A percentile compares a stretch with the other conserved stretches of the same genome.
Conservation (phyloP, 805 yeast genomes). For the Zygotorulaspora florentina region DNA sequence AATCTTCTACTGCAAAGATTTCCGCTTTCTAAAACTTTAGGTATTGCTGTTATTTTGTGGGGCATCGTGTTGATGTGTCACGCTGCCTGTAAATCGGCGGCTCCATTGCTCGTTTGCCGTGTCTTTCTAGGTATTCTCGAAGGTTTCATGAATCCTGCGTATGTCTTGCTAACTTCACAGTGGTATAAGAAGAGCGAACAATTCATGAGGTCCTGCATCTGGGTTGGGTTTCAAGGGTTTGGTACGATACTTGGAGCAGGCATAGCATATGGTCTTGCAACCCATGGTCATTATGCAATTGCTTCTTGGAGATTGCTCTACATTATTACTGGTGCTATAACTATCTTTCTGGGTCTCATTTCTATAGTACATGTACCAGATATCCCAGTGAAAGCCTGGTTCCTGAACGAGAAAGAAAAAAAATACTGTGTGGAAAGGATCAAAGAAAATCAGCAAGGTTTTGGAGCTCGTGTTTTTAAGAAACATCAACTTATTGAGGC, state of each 20-base stretch:
- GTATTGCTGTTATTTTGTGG: constrained; percentile 35
- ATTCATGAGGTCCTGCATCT: constrained; percentile 37
- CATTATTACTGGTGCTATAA: constrained; percentile 49
- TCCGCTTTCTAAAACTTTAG: constrained; percentile 39
- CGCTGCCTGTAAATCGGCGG: constrained; percentile 28
- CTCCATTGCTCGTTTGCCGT: constrained; percentile 22
- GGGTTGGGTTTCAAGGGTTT: constrained; percentile 43
- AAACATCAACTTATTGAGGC: constrained; percentile 43
- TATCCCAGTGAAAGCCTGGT: constrained; percentile 41
- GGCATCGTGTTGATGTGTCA: constrained; percentile 35
- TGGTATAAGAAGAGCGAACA: constrained; percentile 43
- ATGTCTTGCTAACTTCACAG: constrained; percentile 43
- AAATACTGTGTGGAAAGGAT: constrained; percentile 40
- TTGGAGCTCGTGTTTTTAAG: constrained; percentile 44
- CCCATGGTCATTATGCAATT: constrained; percentile 29
- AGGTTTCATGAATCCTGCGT: constrained; percentile 43
- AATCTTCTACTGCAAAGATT: constrained; percentile 39
- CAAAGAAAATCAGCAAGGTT: constrained; percentile 44
- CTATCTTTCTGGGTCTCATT: constrained; percentile 43
- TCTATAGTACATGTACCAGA: constrained; percentile 44
- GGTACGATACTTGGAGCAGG: constrained; percentile 45
- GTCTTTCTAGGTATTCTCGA: constrained; percentile 42
- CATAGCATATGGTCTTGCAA: constrained; percentile 45
- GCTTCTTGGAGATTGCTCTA: constrained; percentile 50
- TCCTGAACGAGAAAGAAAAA: constrained; percentile 39